Base-by-base conservation (phyloP, 106 monocot genomes). In the Dioscorea dumetorum region DNA sequence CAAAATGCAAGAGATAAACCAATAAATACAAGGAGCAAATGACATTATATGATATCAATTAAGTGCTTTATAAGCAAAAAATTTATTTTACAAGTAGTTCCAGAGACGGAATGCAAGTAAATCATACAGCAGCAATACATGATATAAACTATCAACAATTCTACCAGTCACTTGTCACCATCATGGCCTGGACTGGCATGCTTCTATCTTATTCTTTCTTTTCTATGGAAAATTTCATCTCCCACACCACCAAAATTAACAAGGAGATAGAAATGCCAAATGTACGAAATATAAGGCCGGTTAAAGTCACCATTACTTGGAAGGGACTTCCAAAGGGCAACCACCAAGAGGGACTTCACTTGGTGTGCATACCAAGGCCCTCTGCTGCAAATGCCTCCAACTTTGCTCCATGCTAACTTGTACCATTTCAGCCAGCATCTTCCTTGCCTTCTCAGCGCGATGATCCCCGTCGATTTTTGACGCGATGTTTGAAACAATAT, bases 371-470 rank as follows among this genome's bases (percentile, higher is more conserved):
- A 80, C 61, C 57, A 85, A 21, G 33, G 89, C 89, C 69, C 89
- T 76, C 22, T 74, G 80, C 71, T 90, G 82, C 68, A 85, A 56
- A 72, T 90, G 85, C 54, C 80, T 67, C 71, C 82, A 49, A 74
- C 89, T 90, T 61, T 71, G 89, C 68, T 85, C 80, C 89, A 90
- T 85, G 77, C 89, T 85, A 23, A 85, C 82, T 70, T 80, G 82
- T 32, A 89, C 89, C 89, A 82, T 89, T 66, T 89, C 89, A 0
- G 79, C 79, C 65, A 89, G 63, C 85, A 85, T 89, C 66, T 73
- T 85, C 82, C 74, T 82, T 8, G 89, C 89, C 82, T 80, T 77
- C 57, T 74, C 85, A 0, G 54, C 68, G 3, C 72, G 64, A 17
- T 81, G 84, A 14, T 76, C 84, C 1, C 75, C 75, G 12, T 88